Evolutionary conservation across 371 early-diverging fungal species (phyloP), one percentile per base, ranked within the genome.

Genomic region (Haplosporangium sp.): DNA sequence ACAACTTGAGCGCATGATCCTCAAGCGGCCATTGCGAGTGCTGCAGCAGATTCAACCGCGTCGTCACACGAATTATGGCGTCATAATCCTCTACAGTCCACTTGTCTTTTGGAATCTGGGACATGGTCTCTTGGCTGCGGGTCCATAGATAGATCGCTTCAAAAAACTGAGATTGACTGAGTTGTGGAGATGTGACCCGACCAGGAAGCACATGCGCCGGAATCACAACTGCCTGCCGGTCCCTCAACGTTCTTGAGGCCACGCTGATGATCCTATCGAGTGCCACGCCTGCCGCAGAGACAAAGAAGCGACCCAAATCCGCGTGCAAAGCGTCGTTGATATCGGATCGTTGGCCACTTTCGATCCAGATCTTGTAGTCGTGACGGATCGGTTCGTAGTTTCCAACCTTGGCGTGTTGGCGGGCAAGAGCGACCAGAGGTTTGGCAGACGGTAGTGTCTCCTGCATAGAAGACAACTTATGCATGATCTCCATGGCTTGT

Each of bases 61-160:
- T 64, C 14, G 18, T 7, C 46, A 79, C 55, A 42, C 55, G 56
- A 57, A 79, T 55, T 55, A 52, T 48, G 1, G n/a, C 12, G 13
- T 79, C 80, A 51, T 79, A 73, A 41, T 79, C 80, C 40, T 73
- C 63, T 29, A 38, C 29, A 5, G 69, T 79, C 53, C 50, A 23
- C 18, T 63, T 63, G n/a, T 29, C 23, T 14, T 46, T 23, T 0
- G 73, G 69, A n/a, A 79, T 65, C 9, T 21, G 41, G 8, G 48
- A 12, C 58, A 68, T 23, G 14, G 69, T 43, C 10, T 55, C 63
- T 23, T 55, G 61, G 11, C 54, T 61, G 18, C 45, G 59, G 4
- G 2, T 1, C 52, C 69, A 64, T 6, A 73, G 42, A 36, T 69
- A 73, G 2, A 29, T 29, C 5, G 69, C 69, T 23, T 79, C 73